Base-by-base conservation (phyloP, 225 moss, liverwort and hornwort genomes). In the Polytrichum commune region DNA sequence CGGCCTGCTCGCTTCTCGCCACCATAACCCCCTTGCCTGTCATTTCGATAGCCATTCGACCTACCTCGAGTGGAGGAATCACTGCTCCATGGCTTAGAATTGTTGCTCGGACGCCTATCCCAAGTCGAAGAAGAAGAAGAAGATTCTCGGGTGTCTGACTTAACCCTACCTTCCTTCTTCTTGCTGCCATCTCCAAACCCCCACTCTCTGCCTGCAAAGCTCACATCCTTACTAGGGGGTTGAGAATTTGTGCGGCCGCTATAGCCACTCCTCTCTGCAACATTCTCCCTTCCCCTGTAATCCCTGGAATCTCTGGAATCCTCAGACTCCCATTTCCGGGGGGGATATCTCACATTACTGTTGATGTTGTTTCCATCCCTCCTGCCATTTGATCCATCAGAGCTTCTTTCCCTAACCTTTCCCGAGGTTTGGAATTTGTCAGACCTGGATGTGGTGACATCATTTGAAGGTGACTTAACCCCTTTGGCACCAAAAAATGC, bases 201-300 rank as follows among this genome's bases (percentile, higher is more conserved):
- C 84, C 88, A 80, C 63, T 84, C 87, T 74, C 76, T 74, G 29
- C 79, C 77, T 29, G 84, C 88, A 68, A 79, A 84, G 27, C 70
- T 72, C 65, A 65, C 77, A 46, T 77, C 73, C 60, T 78, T 78
- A 20, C 68, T 64, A 19, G 28, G 7, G 19, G 69, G 64, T 53
- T 74, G 83, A 27, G 75, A 64, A 18, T 73, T 68, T 30, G 61
- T 23, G n/a, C 66, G 66, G 54, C 33, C 46, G 18, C 60, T 18
- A 33, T 71, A 67, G 27, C 67, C 30, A 64, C 64, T 73, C 64
- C 76, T 67, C 29, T 22, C 29, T 8, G 54, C 74, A 18, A 16
- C 76, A 69, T 69, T 77, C 76, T 81, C 72, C 76, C 38, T 76
- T 19, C 24, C 22, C 67, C 69, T 67, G 26, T 63, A 56, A 33